A percentile compares a stretch with the other conserved stretches of the same genome.
Conservation (phyloP, 2,329 filamentous ascomycete species). For the Exophiala sp. region DNA sequence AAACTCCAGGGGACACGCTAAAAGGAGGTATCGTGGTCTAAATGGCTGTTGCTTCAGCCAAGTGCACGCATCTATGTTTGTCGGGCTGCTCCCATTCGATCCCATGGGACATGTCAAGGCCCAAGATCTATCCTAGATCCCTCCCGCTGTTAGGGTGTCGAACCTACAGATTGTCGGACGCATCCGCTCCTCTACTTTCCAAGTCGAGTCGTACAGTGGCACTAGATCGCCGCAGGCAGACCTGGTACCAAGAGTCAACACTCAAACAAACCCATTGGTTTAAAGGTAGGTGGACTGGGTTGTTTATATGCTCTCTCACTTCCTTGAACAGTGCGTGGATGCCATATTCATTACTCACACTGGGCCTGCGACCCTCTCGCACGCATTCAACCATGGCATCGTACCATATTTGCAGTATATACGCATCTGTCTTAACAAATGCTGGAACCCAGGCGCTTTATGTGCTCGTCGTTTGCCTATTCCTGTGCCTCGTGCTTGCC, state of each 20-base stretch:
- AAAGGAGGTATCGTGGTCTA: too few relatives aligned
- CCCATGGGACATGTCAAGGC: background rate
- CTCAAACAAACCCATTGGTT: too few relatives aligned
- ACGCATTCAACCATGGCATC: background rate
- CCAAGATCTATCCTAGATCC: background rate
- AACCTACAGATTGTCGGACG: too few relatives aligned
- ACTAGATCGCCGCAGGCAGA: too few relatives aligned
- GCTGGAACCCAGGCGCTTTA: background rate
- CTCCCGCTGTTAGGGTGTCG: background rate
- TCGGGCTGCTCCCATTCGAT: background rate
- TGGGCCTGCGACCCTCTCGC: too few relatives aligned
- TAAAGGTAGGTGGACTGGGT: too few relatives aligned
- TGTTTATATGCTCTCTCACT: too few relatives aligned
- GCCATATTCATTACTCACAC: too few relatives aligned
- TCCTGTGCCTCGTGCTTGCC: constrained; percentile 2
- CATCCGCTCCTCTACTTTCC: background rate
- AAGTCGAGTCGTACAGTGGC: too few relatives aligned
- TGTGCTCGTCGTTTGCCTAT: constrained; percentile 3
- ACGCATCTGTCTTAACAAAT: background rate
- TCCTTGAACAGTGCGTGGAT: too few relatives aligned
- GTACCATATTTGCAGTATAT: background rate
- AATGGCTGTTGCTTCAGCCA: background rate
- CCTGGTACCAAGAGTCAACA: too few relatives aligned
- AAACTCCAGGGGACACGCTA: too few relatives aligned
- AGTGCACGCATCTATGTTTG: background rate